Percentiles rank a stretch among this genome's conserved stretches.
phyloP scores from a whole-genome alignment of 306 rosid species.

The Carpinus fangiana region DNA sequence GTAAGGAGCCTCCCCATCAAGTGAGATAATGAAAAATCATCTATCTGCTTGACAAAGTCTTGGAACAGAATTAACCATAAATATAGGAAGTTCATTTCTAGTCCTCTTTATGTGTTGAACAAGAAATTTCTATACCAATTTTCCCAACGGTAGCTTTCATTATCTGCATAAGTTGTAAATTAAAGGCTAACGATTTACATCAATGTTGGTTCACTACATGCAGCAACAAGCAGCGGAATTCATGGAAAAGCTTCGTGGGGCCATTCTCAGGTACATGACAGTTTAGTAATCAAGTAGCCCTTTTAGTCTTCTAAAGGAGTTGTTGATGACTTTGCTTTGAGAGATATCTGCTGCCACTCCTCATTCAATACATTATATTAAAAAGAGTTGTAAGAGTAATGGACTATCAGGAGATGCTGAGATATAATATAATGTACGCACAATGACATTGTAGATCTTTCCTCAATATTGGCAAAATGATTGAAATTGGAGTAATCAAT shows the following conservation, averaged over 20 bases:
- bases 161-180: background rate
- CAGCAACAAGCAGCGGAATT: slow-evolving; percentile 85
- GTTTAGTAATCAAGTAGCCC: slow-evolving; percentile 40
- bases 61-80: too few species aligned
- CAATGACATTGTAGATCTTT: background rate
- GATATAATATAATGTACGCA: background rate
- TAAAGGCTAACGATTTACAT: slow-evolving; percentile 6
- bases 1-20: too few species aligned
- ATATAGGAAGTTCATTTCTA: background rate
- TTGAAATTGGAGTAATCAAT: background rate
- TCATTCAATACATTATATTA: background rate
- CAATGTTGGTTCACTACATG: slow-evolving; percentile 29
- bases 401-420: too few species aligned
- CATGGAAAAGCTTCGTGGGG: slow-evolving; percentile 94
- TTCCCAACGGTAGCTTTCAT: background rate
- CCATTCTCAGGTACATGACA: slow-evolving; percentile 79
- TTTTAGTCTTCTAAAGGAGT: slow-evolving; percentile 1
- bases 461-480: background rate
- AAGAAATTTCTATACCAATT: background rate
- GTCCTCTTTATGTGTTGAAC: background rate
- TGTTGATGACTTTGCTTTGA: background rate
- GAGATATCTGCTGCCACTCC: background rate
- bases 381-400: background rate
- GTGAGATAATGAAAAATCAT: too few species aligned
- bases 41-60: too few species aligned